Evolutionary conservation across 140 eudicot genomes (phyloP).

Genomic region (Oenanthe javanica): DNA sequence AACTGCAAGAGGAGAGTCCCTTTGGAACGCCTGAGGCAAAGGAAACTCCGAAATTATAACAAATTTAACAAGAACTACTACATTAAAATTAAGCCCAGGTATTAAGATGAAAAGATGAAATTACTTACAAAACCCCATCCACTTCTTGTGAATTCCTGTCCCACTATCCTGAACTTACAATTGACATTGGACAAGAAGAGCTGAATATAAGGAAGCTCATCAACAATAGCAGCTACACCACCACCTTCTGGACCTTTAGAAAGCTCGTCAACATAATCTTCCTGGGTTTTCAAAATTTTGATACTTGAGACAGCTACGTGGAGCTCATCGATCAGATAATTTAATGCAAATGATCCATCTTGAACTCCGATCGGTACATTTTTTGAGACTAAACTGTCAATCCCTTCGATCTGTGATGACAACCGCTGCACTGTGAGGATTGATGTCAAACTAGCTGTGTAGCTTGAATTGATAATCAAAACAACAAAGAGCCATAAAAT

Average conservation of each 20-base stretch:
- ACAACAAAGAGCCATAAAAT: slow-evolving; percentile 85
- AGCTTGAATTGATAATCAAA: slow-evolving; percentile 34
- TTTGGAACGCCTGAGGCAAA: slow-evolving; percentile 28
- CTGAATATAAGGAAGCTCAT: slow-evolving; percentile 36
- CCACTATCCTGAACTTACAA: slow-evolving; percentile 25
- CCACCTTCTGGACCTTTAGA: slow-evolving; percentile 24
- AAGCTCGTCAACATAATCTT: slow-evolving; percentile 26
- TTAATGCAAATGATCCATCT: slow-evolving; percentile 26
- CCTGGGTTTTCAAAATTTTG: slow-evolving; percentile 12
- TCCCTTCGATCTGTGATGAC: slow-evolving; percentile 24
- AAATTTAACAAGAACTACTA: not conserved
- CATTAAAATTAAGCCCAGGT: not conserved
- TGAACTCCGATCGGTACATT: slow-evolving; percentile 30
- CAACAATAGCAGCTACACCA: slow-evolving; percentile 37
- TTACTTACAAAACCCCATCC: slow-evolving; percentile 45
- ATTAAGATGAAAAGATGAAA: not conserved
- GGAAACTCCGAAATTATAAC: not conserved
- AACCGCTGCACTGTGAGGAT: slow-evolving; percentile 36
- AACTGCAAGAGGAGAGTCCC: slow-evolving; percentile 32
- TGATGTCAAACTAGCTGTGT: slow-evolving; percentile 44
- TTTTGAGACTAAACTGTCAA: slow-evolving; percentile 33
- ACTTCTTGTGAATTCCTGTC: slow-evolving; percentile 31
- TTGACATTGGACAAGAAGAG: slow-evolving; percentile 22
- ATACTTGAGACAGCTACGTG: slow-evolving; percentile 29
- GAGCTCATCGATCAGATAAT: slow-evolving; percentile 24